Conservation (phyloP, 1,139 yeast genomes). For the Zygoascus hellenicus region DNA sequence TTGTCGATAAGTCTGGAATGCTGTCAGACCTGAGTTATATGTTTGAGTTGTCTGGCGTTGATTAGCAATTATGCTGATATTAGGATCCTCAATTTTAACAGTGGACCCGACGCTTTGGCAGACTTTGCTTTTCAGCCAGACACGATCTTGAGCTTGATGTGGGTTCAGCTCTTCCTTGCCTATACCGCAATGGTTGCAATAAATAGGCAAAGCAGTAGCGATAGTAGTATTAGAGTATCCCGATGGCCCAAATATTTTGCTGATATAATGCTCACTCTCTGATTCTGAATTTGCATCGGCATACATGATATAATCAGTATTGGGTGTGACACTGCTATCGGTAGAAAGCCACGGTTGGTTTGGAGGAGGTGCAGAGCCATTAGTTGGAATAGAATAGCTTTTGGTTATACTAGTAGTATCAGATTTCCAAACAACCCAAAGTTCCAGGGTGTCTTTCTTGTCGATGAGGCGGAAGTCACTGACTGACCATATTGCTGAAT, state of each 20-base stretch:
- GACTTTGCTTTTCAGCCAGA: conserved; percentile 31
- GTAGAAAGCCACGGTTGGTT: conserved; percentile 5
- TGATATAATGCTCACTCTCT: conserved; percentile 37
- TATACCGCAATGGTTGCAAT: conserved; percentile 28
- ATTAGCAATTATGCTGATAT: conserved; percentile 2
- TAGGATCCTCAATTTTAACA: conserved; percentile 18
- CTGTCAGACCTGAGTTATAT: conserved; percentile 9
- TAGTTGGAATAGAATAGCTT: conserved; percentile 27
- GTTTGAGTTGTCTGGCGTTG: conserved; percentile 3
- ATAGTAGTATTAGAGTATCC: conserved; percentile 43
- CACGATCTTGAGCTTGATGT: conserved; percentile 5
- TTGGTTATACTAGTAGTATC: conserved; percentile 49
- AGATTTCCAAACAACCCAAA: conserved; percentile 56
- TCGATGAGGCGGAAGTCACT: conserved; percentile 33
- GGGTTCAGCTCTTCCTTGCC: background rate
- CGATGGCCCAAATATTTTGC: conserved; percentile 45
- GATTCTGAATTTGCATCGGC: conserved; percentile 24
- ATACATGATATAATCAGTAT: conserved; percentile 7
- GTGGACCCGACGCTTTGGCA: conserved; percentile 29
- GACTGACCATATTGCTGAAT: conserved; percentile 47
- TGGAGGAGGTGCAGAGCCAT: background rate
- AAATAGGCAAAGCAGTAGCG: conserved; percentile 39
- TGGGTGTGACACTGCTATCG: conserved; percentile 2
- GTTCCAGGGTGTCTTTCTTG: conserved; percentile 24
- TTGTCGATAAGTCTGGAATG: conserved; percentile 26